Base-by-base conservation (phyloP, 345 rosid species). In the Aquilaria sinensis region DNA sequence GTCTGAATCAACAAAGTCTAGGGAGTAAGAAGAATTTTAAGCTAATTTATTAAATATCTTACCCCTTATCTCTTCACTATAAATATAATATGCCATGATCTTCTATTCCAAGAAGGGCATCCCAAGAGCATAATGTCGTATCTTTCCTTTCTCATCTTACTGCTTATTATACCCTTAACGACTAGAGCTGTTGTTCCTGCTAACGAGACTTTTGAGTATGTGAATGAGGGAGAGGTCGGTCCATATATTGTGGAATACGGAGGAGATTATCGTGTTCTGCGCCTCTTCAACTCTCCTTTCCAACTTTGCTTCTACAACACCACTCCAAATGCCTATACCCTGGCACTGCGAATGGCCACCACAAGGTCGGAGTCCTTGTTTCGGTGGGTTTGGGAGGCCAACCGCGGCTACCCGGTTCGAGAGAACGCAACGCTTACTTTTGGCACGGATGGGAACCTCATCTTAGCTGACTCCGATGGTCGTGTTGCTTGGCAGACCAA, bases 301-400 rank as follows among this genome's bases (percentile, higher is more conserved):
- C 79, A 73, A 45, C 78, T 85, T 6, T 75, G 78, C 62, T 80
- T 83, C 70, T 83, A 76, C 53, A 76, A 78, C 72, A 80, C 80
- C 61, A 83, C 85, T 6, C 84, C 85, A 1, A 73, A 78, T 46
- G 75, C 78, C 32, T 80, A 65, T 71, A 83, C 81, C 16, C 70
- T 83, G 4, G 88, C 77, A 10, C 64, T 80, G 0, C 72, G 83
- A 11, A 78, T 83, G 88, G 85, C 72, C 16, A 75, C 76, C 12
- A 68, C 66, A 3, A 56, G 74, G n/a, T 78, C 83, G 0, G 81
- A 76, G 60, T 76, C 85, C 12, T 51, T 72, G 1, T 62, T 78
- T 50, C 77, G 88, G 3, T 83, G 85, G 88, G 89, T 78, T 0
- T 81, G 89, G 87, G 82, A 79, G 61, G 92, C 83, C 56, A 83